Evolutionary conservation across 1,284 basidiomycete genomes (phyloP).

Genomic region (Cutaneotrichosporon dermatis): DNA sequence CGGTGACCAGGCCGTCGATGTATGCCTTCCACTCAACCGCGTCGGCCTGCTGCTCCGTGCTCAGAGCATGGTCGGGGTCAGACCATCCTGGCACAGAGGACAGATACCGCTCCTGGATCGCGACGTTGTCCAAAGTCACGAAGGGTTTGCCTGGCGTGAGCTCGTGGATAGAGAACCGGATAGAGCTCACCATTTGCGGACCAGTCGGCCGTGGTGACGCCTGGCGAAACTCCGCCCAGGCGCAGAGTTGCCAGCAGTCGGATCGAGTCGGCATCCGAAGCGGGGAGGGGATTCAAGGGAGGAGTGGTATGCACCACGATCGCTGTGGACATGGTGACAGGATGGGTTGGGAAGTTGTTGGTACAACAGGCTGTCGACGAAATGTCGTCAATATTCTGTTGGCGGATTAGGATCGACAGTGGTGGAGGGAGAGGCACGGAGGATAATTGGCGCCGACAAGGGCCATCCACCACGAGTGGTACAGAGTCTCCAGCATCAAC

Average conservation of each 20-base stretch:
- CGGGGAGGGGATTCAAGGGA: constrained; percentile 29
- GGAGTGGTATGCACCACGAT: constrained; percentile 35
- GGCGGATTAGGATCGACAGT: no score
- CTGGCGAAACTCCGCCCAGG: constrained; percentile 22
- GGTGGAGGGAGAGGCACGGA: no score
- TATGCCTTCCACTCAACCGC: constrained; percentile 36
- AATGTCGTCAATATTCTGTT: no score
- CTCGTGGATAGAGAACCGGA: no score
- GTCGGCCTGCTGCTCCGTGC: constrained; percentile 28
- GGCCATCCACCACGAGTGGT: no score
- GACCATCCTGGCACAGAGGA: constrained; percentile 24
- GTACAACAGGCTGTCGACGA: no score
- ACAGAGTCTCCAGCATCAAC: no score
- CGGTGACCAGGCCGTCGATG: constrained; percentile 39
- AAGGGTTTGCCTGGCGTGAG: constrained; percentile 28
- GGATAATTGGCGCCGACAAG: no score
- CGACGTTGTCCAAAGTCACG: constrained; percentile 23
- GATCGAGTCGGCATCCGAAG: constrained; percentile 32
- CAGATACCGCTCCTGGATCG: constrained; percentile 21
- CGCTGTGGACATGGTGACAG: background rate
- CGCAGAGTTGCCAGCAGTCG: constrained; percentile 29
- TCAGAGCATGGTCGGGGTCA: constrained; percentile 31
- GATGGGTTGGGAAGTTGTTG: no score
- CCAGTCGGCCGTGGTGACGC: constrained; percentile 28
- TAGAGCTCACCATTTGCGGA: constrained; percentile 21